These are phyloP conservation scores for Nadsonia commutata DNA, from an alignment of 1,139 yeast species.

Conservation along the genomic window DNA sequence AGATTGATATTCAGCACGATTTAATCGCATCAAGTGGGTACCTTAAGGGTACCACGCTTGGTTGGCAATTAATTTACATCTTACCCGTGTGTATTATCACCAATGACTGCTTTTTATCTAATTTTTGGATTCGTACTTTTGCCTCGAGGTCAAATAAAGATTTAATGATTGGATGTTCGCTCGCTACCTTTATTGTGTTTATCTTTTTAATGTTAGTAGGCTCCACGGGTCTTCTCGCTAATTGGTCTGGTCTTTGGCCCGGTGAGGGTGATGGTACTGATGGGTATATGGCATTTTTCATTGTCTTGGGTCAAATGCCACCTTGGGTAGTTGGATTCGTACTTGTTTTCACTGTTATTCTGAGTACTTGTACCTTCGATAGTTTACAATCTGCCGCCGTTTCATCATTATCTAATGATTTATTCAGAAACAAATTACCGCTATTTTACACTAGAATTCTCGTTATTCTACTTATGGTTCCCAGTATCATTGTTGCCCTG, in stretches of 20 bases:
- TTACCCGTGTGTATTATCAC: conserved; percentile 76
- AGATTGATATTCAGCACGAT: conserved; percentile 53
- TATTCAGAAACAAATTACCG: conserved; percentile 67
- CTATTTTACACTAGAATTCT: conserved; percentile 53
- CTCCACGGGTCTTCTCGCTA: conserved; percentile 73
- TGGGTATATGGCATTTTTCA: conserved; percentile 50
- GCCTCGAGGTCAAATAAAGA: conserved; percentile 72
- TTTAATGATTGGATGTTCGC: conserved; percentile 54
- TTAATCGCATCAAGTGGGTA: conserved; percentile 51
- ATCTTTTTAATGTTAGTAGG: conserved; percentile 61
- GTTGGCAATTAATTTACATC: conserved; percentile 83
- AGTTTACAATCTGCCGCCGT: conserved; percentile 82
- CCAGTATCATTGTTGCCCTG: conserved; percentile 71
- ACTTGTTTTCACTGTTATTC: conserved; percentile 51
- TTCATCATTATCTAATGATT: conserved; percentile 76
- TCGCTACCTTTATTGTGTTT: conserved; percentile 57
- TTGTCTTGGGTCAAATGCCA: conserved; percentile 61
- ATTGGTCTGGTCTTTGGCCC: conserved; percentile 69
- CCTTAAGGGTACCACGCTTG: conserved; percentile 50
- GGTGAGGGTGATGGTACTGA: conserved; percentile 38
- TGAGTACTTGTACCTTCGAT: conserved; percentile 84
- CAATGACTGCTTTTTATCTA: conserved; percentile 79
- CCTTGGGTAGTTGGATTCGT: conserved; percentile 78
- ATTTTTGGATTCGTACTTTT: conserved; percentile 89
- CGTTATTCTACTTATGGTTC: conserved; percentile 65